Conservation (phyloP, 352 stramenopile genomes). For the Phytophthora citrophthora region DNA sequence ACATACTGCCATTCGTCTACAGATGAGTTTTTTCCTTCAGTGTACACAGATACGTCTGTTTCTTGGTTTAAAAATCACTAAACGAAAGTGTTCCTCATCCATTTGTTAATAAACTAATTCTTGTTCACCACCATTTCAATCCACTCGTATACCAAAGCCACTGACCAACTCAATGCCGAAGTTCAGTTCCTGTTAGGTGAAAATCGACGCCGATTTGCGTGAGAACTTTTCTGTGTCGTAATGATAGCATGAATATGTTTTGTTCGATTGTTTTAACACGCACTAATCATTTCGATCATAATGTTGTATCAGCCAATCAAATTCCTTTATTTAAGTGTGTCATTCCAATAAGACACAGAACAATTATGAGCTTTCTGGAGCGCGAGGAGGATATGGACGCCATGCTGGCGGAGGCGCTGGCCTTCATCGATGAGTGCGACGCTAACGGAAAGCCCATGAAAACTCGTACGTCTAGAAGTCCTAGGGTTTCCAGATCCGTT, state of each 20-base stretch:
- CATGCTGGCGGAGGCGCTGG: conserved; percentile 43
- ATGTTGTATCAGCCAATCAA: not conserved
- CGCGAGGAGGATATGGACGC: conserved; percentile 35
- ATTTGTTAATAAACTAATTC: no score
- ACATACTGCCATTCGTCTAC: no score
- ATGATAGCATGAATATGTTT: not conserved
- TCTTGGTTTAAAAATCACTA: no score
- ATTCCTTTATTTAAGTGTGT: not conserved
- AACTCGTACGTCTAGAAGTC: conserved; percentile 2
- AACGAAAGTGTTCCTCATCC: no score
- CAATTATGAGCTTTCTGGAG: conserved; percentile 34
- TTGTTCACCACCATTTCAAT: no score
- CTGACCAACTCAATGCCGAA: not conserved
- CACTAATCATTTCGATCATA: not conserved
- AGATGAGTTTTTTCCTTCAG: no score
- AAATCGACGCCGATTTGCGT: conserved; percentile 1
- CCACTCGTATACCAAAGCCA: no score
- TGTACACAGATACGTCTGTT: no score
- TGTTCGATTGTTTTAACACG: not conserved
- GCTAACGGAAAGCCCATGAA: not conserved
- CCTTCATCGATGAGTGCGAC: conserved; percentile 46
- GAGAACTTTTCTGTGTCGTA: not conserved
- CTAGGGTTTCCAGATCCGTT: not conserved
- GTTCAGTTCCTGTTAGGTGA: not conserved
- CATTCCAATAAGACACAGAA: conserved; percentile 7